phyloP scores from a whole-genome alignment of 306 rosid species.

The Pyrus bretschneideri region DNA sequence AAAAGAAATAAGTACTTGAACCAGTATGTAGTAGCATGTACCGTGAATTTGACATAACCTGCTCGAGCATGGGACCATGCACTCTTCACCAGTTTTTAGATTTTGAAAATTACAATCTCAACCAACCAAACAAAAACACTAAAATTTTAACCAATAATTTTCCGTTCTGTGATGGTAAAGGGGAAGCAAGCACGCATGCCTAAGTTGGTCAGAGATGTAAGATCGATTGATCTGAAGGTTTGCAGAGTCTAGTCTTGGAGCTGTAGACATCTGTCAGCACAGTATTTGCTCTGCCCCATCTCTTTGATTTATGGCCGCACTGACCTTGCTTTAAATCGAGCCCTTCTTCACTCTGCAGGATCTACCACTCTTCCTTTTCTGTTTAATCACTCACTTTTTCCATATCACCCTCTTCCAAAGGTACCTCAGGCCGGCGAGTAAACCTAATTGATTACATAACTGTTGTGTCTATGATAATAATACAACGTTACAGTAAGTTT shows the following conservation, averaged over 20 bases:
- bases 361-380: neutral
- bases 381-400: conserved; percentile 13
- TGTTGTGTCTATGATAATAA: no score
- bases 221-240: neutral
- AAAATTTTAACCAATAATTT: neutral
- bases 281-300: conserved; percentile 23
- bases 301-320: neutral
- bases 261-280: conserved; percentile 37
- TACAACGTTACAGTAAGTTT: no score
- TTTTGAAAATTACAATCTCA: neutral
- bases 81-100: neutral
- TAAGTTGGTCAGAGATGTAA: neutral
- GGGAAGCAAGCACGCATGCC: neutral
- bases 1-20: neutral
- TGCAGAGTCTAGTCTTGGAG: conserved; percentile 10
- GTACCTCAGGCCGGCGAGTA: no score
- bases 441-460: no score
- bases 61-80: neutral
- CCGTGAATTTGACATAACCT: neutral
- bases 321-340: neutral
- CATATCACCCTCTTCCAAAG: neutral
- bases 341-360: neutral
- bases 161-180: no score
- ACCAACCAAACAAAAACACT: neutral
- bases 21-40: neutral